phyloP scores from a whole-genome alignment of 768 basidiomycete species.

The Psilocybe cubensis region DNA sequence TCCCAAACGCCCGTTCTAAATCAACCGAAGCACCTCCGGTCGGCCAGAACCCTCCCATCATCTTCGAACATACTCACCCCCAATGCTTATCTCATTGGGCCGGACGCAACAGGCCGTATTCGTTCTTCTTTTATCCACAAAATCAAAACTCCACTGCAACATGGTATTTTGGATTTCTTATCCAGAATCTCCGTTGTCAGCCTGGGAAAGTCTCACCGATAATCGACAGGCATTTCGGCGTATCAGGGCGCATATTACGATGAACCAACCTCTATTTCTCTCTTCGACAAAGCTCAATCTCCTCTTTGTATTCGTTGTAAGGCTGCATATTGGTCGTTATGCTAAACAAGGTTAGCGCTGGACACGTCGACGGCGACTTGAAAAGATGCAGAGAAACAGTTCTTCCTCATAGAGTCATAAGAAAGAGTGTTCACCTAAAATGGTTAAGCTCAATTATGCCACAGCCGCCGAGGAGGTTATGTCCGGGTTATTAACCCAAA shows the following conservation, averaged over 20 bases:
- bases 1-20: no score
- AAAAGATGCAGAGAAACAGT: not conserved
- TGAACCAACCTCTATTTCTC: not conserved
- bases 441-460: not conserved
- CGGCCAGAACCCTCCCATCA: not conserved
- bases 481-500: constrained; percentile 1
- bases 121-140: not conserved
- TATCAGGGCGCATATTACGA: not conserved
- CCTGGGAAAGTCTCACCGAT: not conserved
- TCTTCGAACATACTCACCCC: not conserved
- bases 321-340: not conserved
- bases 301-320: not conserved
- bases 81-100: not conserved
- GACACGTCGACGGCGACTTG: not conserved
- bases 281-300: no score
- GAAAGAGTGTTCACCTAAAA: not conserved
- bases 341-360: not conserved
- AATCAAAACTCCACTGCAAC: not conserved
- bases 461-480: not conserved
- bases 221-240: not conserved
- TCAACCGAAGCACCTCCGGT: not conserved
- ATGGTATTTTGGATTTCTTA: not conserved
- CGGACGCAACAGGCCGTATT: not conserved
- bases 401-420: not conserved
- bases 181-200: not conserved